Conservation (phyloP, 495 filamentous ascomycete genomes). For the Massariosphaeria phaeospora region DNA sequence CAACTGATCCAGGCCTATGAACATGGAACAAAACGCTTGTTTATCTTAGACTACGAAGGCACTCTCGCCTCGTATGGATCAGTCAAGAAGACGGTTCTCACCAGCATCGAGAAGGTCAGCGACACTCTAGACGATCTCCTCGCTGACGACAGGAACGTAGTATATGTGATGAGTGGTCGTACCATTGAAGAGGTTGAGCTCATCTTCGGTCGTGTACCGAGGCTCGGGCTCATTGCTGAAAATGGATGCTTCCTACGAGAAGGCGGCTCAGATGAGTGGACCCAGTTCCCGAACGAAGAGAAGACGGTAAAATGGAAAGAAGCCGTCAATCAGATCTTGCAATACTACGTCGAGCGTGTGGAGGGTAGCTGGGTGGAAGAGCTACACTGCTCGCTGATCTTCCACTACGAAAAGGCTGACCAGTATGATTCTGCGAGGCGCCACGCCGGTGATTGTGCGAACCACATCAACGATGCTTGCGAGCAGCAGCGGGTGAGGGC, state of each 20-base stretch:
- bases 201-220: conserved; percentile 70
- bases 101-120: conserved; percentile 76
- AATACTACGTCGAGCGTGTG: conserved; percentile 82
- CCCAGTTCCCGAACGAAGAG: conserved; percentile 61
- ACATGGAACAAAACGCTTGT: conserved; percentile 60
- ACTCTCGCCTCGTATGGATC: conserved; percentile 82
- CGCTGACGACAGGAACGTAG: conserved; percentile 69
- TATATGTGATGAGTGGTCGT: conserved; percentile 88
- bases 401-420: conserved; percentile 79
- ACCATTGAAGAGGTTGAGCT: conserved; percentile 81
- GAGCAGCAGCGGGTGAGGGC: conserved; percentile 76
- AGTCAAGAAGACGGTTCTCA: conserved; percentile 70
- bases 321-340: conserved; percentile 66
- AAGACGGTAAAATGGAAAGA: conserved; percentile 70
- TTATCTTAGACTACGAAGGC: conserved; percentile 89
- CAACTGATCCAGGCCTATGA: conserved; percentile 60
- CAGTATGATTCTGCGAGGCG: conserved; percentile 65
- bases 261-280: conserved; percentile 61
- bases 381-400: conserved; percentile 77
- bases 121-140: conserved; percentile 74
- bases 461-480: conserved; percentile 89
- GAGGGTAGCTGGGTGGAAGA: conserved; percentile 83
- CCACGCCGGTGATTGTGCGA: conserved; percentile 79
- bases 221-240: conserved; percentile 82
- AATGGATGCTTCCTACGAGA: conserved; percentile 85